Base-by-base conservation (phyloP, 2,329 filamentous ascomycete genomes). In the Trichoderma gracile region DNA sequence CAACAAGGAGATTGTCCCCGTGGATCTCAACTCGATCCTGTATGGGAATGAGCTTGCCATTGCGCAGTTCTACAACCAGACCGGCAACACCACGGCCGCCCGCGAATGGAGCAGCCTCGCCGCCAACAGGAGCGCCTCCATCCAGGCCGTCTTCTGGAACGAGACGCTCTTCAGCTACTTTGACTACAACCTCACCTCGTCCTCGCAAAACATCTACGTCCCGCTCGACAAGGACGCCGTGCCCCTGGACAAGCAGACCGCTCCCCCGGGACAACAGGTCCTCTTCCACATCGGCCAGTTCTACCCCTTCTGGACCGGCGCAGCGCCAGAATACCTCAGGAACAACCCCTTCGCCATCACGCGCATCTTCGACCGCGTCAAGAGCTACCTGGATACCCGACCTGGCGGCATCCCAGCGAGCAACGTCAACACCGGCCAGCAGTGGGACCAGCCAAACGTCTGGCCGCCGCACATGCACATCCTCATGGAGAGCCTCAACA, bases 381-480 rank as follows among this genome's bases (percentile, higher is more conserved):
- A 77, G 1, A 73, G 77, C 62, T 81, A 85, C 40, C 81, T 90
- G 6, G 78, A 83, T 12, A 72, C 75, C 33, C 80, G 81, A 14
- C 73, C 75, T 0, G 87, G 88, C 42, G 86, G 82, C 42, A 84
- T 89, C 50, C 80, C 86, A 2, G 84, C 87, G 0, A 88, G 86
- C 4, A 89, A 89, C 70, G 76, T 86, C 64, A 70, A 74, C 52
- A 85, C 86, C 0, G 84, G 83, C 15, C 83, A 90, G 78, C 87
- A 90, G 71, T 90, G 88, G 88, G 88, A 90, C 63, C 82, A 89
- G 72, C 87, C 87, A 0, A 89, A 86, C 69, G 87, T 89, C 27
- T 90, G 88, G 88, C 87, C 88, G 12, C 86, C 87, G 3, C 79
- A 89, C 56, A 84, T 86, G 77, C 85, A 90, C 73, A 79, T 87